phyloP scores from a whole-genome alignment of 192 early-diverging fungal genomes.

The Haplosporangium gracile region DNA sequence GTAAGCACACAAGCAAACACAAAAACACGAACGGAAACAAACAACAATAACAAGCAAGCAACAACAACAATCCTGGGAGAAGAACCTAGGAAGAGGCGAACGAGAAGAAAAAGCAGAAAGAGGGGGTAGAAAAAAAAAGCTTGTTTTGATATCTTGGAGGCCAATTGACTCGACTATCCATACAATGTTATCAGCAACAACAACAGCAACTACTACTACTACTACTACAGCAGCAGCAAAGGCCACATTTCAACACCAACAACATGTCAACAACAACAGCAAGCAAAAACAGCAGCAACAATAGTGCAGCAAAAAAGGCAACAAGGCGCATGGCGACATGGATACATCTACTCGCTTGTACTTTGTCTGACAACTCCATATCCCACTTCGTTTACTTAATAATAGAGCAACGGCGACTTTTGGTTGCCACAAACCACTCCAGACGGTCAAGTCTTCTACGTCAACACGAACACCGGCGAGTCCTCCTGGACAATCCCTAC shows the following conservation, averaged over 20 bases:
- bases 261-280: not conserved
- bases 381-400: not conserved
- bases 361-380: not conserved
- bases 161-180: not conserved
- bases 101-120: not conserved
- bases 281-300: not conserved
- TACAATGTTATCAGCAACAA: not conserved
- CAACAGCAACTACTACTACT: too few species aligned
- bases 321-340: not conserved
- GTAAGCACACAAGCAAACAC: not conserved
- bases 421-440: constrained; percentile 61
- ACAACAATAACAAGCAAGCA: not conserved
- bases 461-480: constrained; percentile 63
- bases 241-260: not conserved
- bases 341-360: not conserved
- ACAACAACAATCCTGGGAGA: not conserved
- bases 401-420: constrained; percentile 32
- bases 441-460: constrained; percentile 66
- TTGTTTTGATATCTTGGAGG: not conserved
- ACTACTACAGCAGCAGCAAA: not conserved
- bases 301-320: not conserved
- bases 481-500: constrained; percentile 63
- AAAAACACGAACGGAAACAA: too few species aligned
- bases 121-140: not conserved
- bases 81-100: not conserved